Base-by-base conservation (phyloP, 805 yeast genomes). In the Starmerella gropengiesseri region DNA sequence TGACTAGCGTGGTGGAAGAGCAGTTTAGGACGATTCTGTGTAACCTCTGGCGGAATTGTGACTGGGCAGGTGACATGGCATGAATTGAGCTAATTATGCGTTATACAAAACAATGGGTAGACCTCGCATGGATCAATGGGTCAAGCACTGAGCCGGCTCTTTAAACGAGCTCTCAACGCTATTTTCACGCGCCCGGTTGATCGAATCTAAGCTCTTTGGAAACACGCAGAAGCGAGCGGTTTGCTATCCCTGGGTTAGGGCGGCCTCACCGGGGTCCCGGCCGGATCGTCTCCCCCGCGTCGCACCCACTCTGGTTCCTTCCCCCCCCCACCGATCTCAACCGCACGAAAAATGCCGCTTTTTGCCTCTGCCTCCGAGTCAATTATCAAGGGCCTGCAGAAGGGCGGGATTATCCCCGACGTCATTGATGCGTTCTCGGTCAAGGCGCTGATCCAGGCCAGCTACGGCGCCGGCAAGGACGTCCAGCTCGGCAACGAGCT, bases 401-500 rank as follows among this genome's bases (percentile, higher is more conserved):
- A 61, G 47, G 63, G 62, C 48, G 69, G 59, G 43, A 57, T 71
- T 11, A 57, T 71, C 32, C 66, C 70, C n/a, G 74, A 70, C 42
- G 65, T 61, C 19, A 40, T 62, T 27, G 60, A 57, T 46, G 52
- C 50, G 37, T 55, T 60, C 52, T 30, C 47, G 20, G 55, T 56
- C 26, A 44, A 45, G 30, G 63, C 60, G 7, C 48, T 80, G 46
- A 64, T 82, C 44, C 73, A 80, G 45, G 77, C 78, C 47, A 73
- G 76, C 34, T 82, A 78, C 59, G 45, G 45, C 20, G 21, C 35
- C 14, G 75, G 75, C n/a, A 60, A 63, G 46, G 81, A 75, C 44
- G 95, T 84, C 26, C 73, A 86, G 0, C 63, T 83, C 67, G 96
- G 95, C 16, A 84, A 86, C 62, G 71, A 77, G 2, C 65, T 87